These are phyloP conservation scores for Bolboschoenus planiculmis DNA, from an alignment of 176 grass and related monocot genomes.

Conservation along the genomic window DNA sequence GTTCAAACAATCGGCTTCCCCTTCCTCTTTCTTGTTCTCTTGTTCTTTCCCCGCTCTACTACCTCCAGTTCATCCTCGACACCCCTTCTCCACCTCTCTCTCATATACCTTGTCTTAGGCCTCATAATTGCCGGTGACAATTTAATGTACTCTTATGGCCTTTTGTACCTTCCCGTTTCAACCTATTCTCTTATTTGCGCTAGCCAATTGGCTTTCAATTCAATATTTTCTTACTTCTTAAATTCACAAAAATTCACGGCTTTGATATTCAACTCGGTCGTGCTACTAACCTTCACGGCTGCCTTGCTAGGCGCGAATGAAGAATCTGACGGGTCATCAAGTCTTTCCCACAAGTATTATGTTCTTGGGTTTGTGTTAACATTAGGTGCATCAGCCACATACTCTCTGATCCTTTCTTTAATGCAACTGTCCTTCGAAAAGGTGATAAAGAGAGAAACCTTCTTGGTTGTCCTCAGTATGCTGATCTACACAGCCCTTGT, in stretches of 20 bases:
- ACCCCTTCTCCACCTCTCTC: slow-evolving; percentile 33
- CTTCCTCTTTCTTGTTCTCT: slow-evolving; percentile 41
- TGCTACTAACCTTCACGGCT: slow-evolving; percentile 72
- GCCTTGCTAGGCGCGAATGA: slow-evolving; percentile 57
- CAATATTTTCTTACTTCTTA: slow-evolving; percentile 71
- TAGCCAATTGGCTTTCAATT: slow-evolving; percentile 88
- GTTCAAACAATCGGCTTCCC: slow-evolving; percentile 70
- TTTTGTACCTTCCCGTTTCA: slow-evolving; percentile 80
- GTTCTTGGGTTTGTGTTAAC: slow-evolving; percentile 58
- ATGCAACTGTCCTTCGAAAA: slow-evolving; percentile 82
- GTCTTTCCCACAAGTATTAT: slow-evolving; percentile 35
- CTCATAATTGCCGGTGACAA: slow-evolving; percentile 71
- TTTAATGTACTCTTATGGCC: slow-evolving; percentile 93
- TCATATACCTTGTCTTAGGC: slow-evolving; percentile 65
- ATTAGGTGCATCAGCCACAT: slow-evolving; percentile 70
- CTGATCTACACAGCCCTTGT: slow-evolving; percentile 65
- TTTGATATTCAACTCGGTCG: slow-evolving; percentile 65
- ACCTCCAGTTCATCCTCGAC: slow-evolving; percentile 12
- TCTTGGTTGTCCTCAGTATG: slow-evolving; percentile 58
- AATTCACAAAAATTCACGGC: slow-evolving; percentile 78
- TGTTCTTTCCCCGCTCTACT: slow-evolving; percentile 40
- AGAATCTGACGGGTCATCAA: slow-evolving; percentile 29
- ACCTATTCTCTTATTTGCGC: slow-evolving; percentile 92
- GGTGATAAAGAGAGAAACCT: slow-evolving; percentile 70
- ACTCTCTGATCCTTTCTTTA: slow-evolving; percentile 88